phyloP scores from a whole-genome alignment of 371 early-diverging fungal species.

The Entomophthora muscae region DNA sequence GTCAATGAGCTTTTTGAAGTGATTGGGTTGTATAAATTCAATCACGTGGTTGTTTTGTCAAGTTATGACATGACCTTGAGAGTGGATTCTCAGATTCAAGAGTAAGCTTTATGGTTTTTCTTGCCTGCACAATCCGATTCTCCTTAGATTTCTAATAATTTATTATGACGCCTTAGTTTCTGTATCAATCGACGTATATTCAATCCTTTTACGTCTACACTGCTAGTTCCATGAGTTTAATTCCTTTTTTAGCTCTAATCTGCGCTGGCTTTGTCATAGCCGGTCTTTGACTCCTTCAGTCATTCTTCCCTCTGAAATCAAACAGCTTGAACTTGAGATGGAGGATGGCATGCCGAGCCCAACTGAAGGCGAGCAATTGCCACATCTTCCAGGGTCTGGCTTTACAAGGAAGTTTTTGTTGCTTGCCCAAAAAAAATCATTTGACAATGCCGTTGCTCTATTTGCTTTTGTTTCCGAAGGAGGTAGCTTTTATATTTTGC shows the following conservation, averaged over 20 bases:
- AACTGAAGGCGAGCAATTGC: slow-evolving; percentile 12
- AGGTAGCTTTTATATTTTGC: slow-evolving; percentile 27
- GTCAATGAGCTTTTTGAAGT: slow-evolving; percentile 27
- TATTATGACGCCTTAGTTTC: no score
- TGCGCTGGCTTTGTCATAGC: slow-evolving; percentile 13
- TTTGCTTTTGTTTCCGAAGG: slow-evolving; percentile 43
- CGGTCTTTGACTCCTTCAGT: background rate
- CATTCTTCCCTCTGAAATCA: slow-evolving; percentile 13
- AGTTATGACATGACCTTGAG: slow-evolving; percentile 50
- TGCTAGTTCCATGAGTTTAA: background rate
- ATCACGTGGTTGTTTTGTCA: slow-evolving; percentile 33
- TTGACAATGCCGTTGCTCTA: slow-evolving; percentile 20
- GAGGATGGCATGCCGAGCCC: background rate
- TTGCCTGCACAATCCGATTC: no score
- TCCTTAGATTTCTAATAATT: no score
- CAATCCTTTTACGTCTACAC: no score
- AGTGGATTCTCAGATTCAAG: slow-evolving; percentile 36
- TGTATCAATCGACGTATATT: no score
- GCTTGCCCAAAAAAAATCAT: slow-evolving; percentile 14
- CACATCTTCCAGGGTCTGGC: slow-evolving; percentile 31
- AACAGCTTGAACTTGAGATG: slow-evolving; percentile 16
- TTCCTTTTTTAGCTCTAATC: background rate
- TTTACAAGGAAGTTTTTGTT: slow-evolving; percentile 24
- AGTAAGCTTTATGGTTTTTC: slow-evolving; percentile 13
- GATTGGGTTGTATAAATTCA: slow-evolving; percentile 25